Conservation (phyloP, 768 basidiomycete genomes). For the Arthromyces matolae region DNA sequence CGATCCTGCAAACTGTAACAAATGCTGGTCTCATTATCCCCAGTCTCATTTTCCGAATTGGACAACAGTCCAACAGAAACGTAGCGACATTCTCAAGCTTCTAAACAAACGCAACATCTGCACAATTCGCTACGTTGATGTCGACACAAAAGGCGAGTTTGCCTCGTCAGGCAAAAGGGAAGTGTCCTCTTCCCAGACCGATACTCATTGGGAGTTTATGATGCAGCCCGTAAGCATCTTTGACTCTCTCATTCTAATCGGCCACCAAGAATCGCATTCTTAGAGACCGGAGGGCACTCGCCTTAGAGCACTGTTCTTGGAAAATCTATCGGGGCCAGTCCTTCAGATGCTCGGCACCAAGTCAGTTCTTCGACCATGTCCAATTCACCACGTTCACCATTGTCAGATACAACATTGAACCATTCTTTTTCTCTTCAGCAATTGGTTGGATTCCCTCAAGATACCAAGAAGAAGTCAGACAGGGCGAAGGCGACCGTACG, state of each 20-base stretch:
- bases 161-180: conserved; percentile 15
- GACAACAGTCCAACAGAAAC: conserved; percentile 41
- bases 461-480: conserved; percentile 43
- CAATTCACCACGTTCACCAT: not conserved
- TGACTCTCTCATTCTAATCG: not conserved
- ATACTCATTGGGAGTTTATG: conserved; percentile 32
- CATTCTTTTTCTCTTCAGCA: conserved; percentile 63
- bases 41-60: conserved; percentile 54
- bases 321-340: conserved; percentile 46
- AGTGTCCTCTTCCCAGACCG: conserved; percentile 20
- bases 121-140: conserved; percentile 37
- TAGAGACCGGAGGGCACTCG: conserved; percentile 33
- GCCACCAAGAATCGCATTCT: not conserved
- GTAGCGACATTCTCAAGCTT: conserved; percentile 32
- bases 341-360: conserved; percentile 53
- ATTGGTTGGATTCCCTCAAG: conserved; percentile 58
- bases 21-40: conserved; percentile 42
- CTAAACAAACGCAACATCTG: conserved; percentile 23
- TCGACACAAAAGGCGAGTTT: conserved; percentile 35
- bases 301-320: conserved; percentile 47
- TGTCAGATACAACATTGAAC: conserved; percentile 48
- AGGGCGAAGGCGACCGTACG: conserved; percentile 38
- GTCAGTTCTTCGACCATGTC: conserved; percentile 17
- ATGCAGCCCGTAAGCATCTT: conserved; percentile 26
- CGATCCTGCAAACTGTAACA: conserved; percentile 16